Evolutionary conservation across 352 stramenopile species (phyloP), one percentile per base, ranked within the genome.

Genomic region (Pythium monospermum): DNA sequence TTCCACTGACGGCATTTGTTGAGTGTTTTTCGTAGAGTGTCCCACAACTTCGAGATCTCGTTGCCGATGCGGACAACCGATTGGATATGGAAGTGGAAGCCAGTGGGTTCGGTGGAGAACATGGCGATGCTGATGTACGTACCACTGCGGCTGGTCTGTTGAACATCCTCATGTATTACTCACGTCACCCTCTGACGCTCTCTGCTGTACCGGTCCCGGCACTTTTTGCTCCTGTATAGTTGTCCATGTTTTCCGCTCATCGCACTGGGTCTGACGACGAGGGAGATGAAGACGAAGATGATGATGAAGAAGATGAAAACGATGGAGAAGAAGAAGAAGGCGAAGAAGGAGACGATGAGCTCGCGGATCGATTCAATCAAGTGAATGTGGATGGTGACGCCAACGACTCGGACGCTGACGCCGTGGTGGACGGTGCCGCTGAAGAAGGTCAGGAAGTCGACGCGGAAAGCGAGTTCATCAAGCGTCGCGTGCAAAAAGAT

Each of bases 221-320:
- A n/a, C n/a, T 31, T 16, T 39, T 28, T 22, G 16, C 23, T 23
- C n/a, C 19, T 53, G 53, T 57, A 2, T 57, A 91, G 80, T 69
- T 91, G 25, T 85, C 76, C n/a, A 91, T 91, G 60, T 91, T 88
- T 41, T 82, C 81, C 6, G 81, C 78, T 11, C 81, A 91, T 40
- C 81, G 81, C 30, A 18, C 37, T 4, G 69, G 65, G 18, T 41
- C 62, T 28, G 63, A 81, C 6, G 64, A 71, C 12, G 67, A 68
- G 3, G 63, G 73, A 13, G 59, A 64, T 23, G 66, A 73, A n/a
- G 59, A 62, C 15, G 50, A 68, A 21, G 58, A 49, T 11, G 63
- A 66, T 28, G 55, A 59, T 11, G 59, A 72, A 0, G 53, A 79
- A 16, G 68, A 61, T 37, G 65, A 69, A 4, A 38, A 65, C 8